Conservation (phyloP, 148 eudicot species). For the Rhododendron henanense region DNA sequence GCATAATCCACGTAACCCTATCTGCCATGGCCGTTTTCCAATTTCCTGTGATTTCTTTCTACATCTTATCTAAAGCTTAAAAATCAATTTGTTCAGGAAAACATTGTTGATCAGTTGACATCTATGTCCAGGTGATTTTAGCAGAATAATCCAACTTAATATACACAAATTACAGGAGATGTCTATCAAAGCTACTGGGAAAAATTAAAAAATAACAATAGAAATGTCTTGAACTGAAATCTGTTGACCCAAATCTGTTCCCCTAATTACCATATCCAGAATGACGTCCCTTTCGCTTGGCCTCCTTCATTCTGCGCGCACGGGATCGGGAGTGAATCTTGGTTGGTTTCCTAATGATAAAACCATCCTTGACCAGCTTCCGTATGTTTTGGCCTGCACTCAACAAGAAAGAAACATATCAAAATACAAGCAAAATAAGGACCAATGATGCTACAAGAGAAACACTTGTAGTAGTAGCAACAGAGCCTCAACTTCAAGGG, state of each 20-base stretch:
- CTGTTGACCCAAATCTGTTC: background rate
- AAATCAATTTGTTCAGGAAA: background rate
- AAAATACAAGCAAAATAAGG: background rate
- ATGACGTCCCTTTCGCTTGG: constrained; percentile 86
- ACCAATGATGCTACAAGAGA: background rate
- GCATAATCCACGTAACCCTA: too few species aligned
- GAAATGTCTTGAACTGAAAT: background rate
- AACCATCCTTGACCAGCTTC: constrained; percentile 80
- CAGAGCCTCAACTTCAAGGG: background rate
- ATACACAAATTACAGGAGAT: background rate
- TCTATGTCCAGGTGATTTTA: background rate
- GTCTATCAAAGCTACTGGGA: background rate
- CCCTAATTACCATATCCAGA: constrained; percentile 61
- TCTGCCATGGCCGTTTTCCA: background rate
- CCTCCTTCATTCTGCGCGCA: constrained; percentile 88
- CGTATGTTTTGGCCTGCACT: constrained; percentile 68
- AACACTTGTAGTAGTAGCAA: background rate
- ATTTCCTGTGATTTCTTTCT: background rate
- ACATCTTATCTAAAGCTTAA: background rate
- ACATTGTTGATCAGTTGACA: background rate
- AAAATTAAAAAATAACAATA: background rate
- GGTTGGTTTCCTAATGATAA: constrained; percentile 79
- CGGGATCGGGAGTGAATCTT: constrained; percentile 84
- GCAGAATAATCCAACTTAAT: background rate
- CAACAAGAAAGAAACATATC: background rate